phyloP scores from a whole-genome alignment of 2,329 filamentous ascomycete species.

The Phyllosticta citrichinensis region DNA sequence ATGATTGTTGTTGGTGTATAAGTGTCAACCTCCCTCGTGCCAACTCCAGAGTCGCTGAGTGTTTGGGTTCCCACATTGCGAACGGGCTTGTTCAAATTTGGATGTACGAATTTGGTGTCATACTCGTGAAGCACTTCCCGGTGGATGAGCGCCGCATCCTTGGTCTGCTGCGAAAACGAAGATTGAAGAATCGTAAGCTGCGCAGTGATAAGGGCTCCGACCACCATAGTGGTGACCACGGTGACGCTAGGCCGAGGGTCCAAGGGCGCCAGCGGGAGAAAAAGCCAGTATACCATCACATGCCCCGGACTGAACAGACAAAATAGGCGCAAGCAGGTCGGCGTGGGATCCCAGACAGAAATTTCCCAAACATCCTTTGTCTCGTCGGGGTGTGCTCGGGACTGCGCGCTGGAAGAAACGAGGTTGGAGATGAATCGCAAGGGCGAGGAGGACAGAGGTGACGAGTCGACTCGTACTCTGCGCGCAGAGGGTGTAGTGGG shows the following conservation, averaged over 20 bases:
- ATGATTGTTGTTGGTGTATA: constrained; percentile 55
- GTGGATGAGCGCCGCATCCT: constrained; percentile 75
- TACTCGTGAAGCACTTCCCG: constrained; percentile 93
- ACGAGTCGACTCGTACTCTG: constrained; percentile 79
- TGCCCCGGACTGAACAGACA: constrained; percentile 91
- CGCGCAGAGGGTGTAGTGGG: constrained; percentile 77
- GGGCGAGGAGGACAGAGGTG: constrained; percentile 67
- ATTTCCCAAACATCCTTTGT: constrained; percentile 90
- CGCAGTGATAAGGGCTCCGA: constrained; percentile 63
- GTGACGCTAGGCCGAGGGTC: constrained; percentile 79
- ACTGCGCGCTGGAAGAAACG: constrained; percentile 60
- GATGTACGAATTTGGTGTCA: constrained; percentile 90
- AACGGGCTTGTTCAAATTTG: constrained; percentile 71
- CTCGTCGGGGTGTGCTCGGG: constrained; percentile 73
- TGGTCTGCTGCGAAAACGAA: constrained; percentile 72
- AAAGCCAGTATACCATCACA: constrained; percentile 80
- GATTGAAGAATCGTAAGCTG: constrained; percentile 67
- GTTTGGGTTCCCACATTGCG: constrained; percentile 73
- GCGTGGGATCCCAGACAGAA: constrained; percentile 84
- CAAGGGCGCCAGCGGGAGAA: constrained; percentile 64
- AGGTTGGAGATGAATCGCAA: constrained; percentile 63
- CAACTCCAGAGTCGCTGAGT: constrained; percentile 26
- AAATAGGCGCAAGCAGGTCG: constrained; percentile 71
- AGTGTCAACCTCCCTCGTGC: constrained; percentile 44
- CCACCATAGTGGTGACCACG: constrained; percentile 68